Percentiles rank a stretch among this genome's conserved stretches.
Conservation (phyloP, 768 basidiomycete genomes). For the Tricholomella constricta region DNA sequence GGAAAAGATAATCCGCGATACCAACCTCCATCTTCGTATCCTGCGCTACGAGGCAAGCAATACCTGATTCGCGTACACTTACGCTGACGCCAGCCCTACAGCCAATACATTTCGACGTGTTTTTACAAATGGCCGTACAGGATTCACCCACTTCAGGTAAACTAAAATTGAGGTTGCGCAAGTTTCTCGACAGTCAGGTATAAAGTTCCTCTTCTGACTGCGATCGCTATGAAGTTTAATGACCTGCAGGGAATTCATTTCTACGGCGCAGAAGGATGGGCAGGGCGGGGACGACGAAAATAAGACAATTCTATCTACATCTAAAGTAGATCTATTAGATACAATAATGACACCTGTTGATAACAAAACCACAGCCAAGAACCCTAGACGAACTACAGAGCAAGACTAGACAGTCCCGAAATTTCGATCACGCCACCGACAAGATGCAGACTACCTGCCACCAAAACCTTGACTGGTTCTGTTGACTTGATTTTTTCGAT, state of each 20-base stretch:
- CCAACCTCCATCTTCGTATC: conserved; percentile 52
- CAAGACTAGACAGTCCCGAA: conserved; percentile 73
- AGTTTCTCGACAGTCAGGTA: conserved; percentile 61
- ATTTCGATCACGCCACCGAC: conserved; percentile 95
- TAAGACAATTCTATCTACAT: neutral
- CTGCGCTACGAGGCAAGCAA: conserved; percentile 64
- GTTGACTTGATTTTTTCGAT: conserved; percentile 47
- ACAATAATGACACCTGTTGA: conserved; percentile 3
- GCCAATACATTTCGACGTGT: conserved; percentile 62
- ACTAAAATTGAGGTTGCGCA: conserved; percentile 41
- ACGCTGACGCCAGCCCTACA: conserved; percentile 22
- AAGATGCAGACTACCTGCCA: conserved; percentile 90
- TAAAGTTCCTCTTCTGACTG: conserved; percentile 2
- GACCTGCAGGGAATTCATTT: conserved; percentile 53
- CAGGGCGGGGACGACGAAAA: conserved; percentile 21
- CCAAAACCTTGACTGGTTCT: conserved; percentile 60
- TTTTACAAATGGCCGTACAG: conserved; percentile 43
- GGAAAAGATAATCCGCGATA: conserved; percentile 44
- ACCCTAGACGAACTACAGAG: conserved; percentile 39
- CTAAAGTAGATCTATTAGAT: neutral
- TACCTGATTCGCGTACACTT: neutral
- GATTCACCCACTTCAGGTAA: conserved; percentile 29
- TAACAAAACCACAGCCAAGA: neutral
- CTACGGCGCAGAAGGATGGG: conserved; percentile 39
- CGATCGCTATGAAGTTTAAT: neutral